Percentiles rank a stretch among this genome's conserved stretches.
Evolutionary conservation across 1,284 basidiomycete genomes (phyloP).

Genomic region (Sparassis latifolia): DNA sequence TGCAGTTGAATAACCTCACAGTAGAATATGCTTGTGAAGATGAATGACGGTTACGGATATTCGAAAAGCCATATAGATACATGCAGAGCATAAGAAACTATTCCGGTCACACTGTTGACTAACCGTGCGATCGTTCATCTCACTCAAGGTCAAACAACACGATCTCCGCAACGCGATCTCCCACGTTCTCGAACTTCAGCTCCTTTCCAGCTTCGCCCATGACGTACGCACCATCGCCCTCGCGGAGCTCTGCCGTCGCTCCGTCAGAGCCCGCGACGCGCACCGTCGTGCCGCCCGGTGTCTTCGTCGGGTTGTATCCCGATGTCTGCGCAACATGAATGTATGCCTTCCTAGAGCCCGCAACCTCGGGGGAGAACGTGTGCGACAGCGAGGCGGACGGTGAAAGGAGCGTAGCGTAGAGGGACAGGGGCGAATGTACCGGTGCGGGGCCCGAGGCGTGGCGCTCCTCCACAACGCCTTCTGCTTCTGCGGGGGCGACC

Average conservation of each 20-base stretch:
- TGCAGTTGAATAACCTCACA: no score
- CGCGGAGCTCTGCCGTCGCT: constrained; percentile 34
- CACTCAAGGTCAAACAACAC: constrained; percentile 70
- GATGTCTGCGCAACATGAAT: constrained; percentile 71
- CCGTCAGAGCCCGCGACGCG: constrained; percentile 34
- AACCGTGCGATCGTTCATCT: background rate
- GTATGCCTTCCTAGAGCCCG: constrained; percentile 42
- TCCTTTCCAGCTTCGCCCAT: constrained; percentile 36
- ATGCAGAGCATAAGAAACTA: no score
- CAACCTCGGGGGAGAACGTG: constrained; percentile 26
- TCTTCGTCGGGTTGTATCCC: constrained; percentile 58
- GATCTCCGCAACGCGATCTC: constrained; percentile 56
- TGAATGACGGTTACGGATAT: no score
- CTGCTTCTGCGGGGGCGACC: constrained; percentile 60
- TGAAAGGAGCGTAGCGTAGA: constrained; percentile 64
- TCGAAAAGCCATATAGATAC: no score
- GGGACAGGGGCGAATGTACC: constrained; percentile 53
- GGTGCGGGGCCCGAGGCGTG: constrained; percentile 72
- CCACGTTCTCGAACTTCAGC: constrained; percentile 52
- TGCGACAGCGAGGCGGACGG: constrained; percentile 47
- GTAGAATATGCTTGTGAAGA: no score
- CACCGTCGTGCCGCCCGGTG: constrained; percentile 42
- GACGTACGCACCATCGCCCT: constrained; percentile 74
- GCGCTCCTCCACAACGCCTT: constrained; percentile 51
- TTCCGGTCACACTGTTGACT: constrained; percentile 2